These are phyloP conservation scores for Arachis hypogaea DNA, from an alignment of 306 rosid species.

Conservation along the genomic window DNA sequence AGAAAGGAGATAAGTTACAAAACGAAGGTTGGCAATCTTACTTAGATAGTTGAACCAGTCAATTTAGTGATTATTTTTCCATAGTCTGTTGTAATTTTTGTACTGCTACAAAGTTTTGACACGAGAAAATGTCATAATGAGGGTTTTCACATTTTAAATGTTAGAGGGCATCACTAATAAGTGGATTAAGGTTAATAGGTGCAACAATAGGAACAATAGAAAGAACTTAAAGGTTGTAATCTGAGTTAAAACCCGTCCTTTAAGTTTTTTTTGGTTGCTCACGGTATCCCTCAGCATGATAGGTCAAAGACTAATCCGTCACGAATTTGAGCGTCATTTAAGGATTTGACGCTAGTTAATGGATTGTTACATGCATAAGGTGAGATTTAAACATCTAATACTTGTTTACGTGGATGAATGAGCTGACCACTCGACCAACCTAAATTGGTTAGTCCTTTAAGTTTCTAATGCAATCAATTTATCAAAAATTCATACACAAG, in stretches of 20 bases:
- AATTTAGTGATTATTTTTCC: constrained; percentile 14
- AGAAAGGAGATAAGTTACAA: constrained; percentile 66
- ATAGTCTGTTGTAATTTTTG: constrained; percentile 27
- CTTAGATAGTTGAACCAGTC: constrained; percentile 23
- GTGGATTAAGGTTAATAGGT: constrained; percentile 25
- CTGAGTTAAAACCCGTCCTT: constrained; percentile 1
- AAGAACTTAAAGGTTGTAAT: not conserved
- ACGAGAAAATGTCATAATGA: not conserved
- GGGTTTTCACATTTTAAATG: constrained; percentile 4
- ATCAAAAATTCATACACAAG: too few species aligned
- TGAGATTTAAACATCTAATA: too few species aligned
- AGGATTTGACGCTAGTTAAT: too few species aligned
- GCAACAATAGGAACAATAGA: constrained; percentile 12
- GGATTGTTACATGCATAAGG: too few species aligned
- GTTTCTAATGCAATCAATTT: too few species aligned
- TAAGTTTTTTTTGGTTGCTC: too few species aligned
- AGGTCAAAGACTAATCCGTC: too few species aligned
- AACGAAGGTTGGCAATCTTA: constrained; percentile 74
- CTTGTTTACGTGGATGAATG: too few species aligned
- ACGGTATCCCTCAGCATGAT: too few species aligned
- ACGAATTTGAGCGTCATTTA: too few species aligned
- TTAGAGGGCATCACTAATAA: not conserved
- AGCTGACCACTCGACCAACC: too few species aligned
- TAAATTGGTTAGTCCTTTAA: too few species aligned
- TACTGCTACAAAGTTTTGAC: constrained; percentile 26